Percentiles rank a stretch among this genome's conserved stretches.
phyloP scores from a whole-genome alignment of 2,329 filamentous ascomycete genomes.

The Pleoardoris graminearum region DNA sequence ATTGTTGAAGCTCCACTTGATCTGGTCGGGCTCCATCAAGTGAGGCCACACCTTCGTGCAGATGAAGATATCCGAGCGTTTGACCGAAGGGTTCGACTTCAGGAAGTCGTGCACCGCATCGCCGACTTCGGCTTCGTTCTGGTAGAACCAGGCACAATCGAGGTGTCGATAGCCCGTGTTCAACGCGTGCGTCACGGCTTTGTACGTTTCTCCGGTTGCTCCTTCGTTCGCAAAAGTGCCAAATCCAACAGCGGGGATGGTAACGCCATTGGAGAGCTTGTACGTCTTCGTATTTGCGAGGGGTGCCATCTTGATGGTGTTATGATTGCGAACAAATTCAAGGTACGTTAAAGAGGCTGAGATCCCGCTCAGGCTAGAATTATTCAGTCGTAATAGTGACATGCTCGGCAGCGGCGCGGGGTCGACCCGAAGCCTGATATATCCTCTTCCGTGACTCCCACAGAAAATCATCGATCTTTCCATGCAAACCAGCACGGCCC shows the following conservation, averaged over 20 bases:
- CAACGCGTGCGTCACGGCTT: conserved; percentile 63
- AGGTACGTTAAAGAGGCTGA: background rate
- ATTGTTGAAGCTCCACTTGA: conserved; percentile 62
- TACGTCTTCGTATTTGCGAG: conserved; percentile 49
- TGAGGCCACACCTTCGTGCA: conserved; percentile 72
- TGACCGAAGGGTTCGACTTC: conserved; percentile 57
- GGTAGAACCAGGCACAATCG: conserved; percentile 72
- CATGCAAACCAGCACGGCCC: background rate
- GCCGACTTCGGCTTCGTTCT: conserved; percentile 72
- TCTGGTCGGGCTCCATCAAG: conserved; percentile 60
- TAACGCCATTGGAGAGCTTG: conserved; percentile 61
- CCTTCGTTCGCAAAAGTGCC: conserved; percentile 74
- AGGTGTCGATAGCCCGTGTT: conserved; percentile 65
- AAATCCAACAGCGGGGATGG: conserved; percentile 71
- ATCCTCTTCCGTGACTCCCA: background rate
- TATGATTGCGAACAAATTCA: background rate
- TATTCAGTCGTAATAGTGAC: background rate
- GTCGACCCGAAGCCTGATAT: conserved; percentile 2
- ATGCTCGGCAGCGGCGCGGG: background rate
- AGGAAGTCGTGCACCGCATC: conserved; percentile 65
- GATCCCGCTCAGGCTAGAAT: conserved; percentile 3
- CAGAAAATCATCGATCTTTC: background rate
- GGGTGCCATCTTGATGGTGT: conserved; percentile 27
- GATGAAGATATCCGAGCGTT: conserved; percentile 66
- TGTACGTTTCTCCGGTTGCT: conserved; percentile 56